Conservation (phyloP, 2,329 filamentous ascomycete genomes). For the Penicillium glabrum region DNA sequence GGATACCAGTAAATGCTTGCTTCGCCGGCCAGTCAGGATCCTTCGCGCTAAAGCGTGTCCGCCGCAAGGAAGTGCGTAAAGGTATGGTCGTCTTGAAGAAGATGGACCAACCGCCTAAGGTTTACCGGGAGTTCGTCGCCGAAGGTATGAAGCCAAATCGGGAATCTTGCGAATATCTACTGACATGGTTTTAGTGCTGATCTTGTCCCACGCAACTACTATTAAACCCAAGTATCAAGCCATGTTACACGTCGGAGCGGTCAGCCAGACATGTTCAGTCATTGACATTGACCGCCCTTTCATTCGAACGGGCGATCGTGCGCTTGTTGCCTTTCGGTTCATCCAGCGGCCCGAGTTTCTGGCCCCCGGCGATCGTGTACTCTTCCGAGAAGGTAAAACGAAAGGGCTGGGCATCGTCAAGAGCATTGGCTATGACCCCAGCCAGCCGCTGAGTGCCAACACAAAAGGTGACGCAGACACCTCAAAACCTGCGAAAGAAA, state of each 20-base stretch:
- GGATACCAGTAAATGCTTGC: conserved; percentile 82
- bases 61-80: conserved; percentile 90
- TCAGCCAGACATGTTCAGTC: conserved; percentile 93
- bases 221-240: conserved; percentile 97
- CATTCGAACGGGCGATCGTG: conserved; percentile 92
- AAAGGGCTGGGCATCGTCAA: conserved; percentile 97
- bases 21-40: conserved; percentile 90
- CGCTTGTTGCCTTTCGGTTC: conserved; percentile 90
- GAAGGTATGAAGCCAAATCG: conserved; percentile 55
- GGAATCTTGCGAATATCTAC: not conserved
- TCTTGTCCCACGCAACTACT: conserved; percentile 92
- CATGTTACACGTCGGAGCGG: conserved; percentile 94
- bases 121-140: conserved; percentile 73
- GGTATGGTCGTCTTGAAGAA: conserved; percentile 96
- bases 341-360: conserved; percentile 93
- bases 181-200: conserved; percentile 63
- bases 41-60: conserved; percentile 83
- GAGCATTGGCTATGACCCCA: conserved; percentile 79
- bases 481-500: not conserved
- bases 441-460: conserved; percentile 48
- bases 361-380: conserved; percentile 78
- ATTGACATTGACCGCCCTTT: conserved; percentile 97
- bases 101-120: conserved; percentile 71
- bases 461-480: conserved; percentile 9
- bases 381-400: conserved; percentile 92